A percentile compares a stretch with the other conserved stretches of the same genome.
Conservation (phyloP, 192 early-diverging fungal genomes). For the Coemansia sp. region DNA sequence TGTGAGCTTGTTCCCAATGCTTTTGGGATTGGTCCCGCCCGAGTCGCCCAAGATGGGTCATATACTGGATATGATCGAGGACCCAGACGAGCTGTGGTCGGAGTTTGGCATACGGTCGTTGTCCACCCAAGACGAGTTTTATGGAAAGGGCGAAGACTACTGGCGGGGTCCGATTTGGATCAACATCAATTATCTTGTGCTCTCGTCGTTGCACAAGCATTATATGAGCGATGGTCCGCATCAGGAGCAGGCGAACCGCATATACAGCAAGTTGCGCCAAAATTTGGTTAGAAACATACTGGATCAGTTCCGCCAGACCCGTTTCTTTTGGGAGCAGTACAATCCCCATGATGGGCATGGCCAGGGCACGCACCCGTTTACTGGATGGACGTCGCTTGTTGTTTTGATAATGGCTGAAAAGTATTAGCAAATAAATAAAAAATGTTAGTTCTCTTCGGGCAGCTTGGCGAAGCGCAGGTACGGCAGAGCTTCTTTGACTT, state of each 20-base stretch:
- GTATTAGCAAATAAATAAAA: slow-evolving; percentile 40
- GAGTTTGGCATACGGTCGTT: slow-evolving; percentile 70
- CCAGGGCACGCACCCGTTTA: slow-evolving; percentile 87
- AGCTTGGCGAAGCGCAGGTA: slow-evolving; percentile 72
- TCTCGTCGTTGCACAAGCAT: slow-evolving; percentile 69
- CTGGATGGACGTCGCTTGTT: slow-evolving; percentile 88
- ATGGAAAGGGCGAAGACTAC: slow-evolving; percentile 86
- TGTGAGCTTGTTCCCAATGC: slow-evolving; percentile 79
- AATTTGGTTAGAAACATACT: slow-evolving; percentile 78
- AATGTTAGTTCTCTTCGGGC: slow-evolving; percentile 10
- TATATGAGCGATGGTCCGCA: slow-evolving; percentile 67
- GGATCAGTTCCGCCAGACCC: slow-evolving; percentile 71
- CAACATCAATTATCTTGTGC: slow-evolving; percentile 84
- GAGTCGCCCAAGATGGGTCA: slow-evolving; percentile 69
- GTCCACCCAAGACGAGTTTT: slow-evolving; percentile 62
- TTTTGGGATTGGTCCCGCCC: slow-evolving; percentile 69
- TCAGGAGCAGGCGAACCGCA: slow-evolving; percentile 62
- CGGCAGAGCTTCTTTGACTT: slow-evolving; percentile 75
- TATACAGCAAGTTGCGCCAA: slow-evolving; percentile 72
- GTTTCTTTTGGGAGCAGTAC: slow-evolving; percentile 95
- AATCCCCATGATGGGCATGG: slow-evolving; percentile 71
- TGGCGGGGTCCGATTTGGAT: slow-evolving; percentile 96
- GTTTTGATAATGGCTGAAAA: slow-evolving; percentile 83
- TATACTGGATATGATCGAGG: slow-evolving; percentile 74
- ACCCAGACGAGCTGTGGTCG: slow-evolving; percentile 82